Base-by-base conservation (phyloP, 495 filamentous ascomycete genomes). In the Aspergillus heteromorphus region DNA sequence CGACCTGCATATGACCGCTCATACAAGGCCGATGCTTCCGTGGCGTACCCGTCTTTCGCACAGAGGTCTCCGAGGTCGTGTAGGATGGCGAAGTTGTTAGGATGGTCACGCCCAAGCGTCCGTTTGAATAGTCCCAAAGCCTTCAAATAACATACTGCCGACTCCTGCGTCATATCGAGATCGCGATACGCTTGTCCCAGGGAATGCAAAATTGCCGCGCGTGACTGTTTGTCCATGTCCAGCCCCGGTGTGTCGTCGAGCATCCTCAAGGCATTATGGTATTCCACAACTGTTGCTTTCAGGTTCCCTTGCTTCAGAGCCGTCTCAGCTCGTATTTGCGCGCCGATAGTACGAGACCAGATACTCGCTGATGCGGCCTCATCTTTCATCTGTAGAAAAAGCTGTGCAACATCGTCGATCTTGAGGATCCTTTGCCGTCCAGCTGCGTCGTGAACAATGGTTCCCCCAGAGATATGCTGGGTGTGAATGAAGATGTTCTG, bases 1-100 rank as follows among this genome's bases (percentile, higher is more conserved):
- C 64, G 58, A 23, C 66, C 66, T 38, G 66, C 66, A 29, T 62
- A 64, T 36, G 65, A 66, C 16, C 66, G 60, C 45, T 69, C 64
- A 36, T 65, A 69, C 6, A 69, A 42, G 17, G 64, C 64, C 4
- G 64, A 56, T 34, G 66, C 66, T 56, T 69, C 64, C 5, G 62
- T 67, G 20, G 66, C 62, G 42, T 67, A 67, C 2, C 66, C 66
- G 30, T 67, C 66, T 45, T 53, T 59, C 43, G 64, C 66, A 27
- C 60, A 69, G 6, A 69, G 61, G 8, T 54, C 57, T 2, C 60
- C 66, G 0, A 69, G 49, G 45, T 67, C 66, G 25, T 67, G 61
- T 0, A 69, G 47, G 6, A 67, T 48, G 14, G 59, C 42, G 43
- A 62, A 69, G 21, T 65, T 69, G 10, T 63, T 62, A 8, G 57